Conservation (phyloP, 2,329 filamentous ascomycete species). For the Emericellopsis atlantica region DNA sequence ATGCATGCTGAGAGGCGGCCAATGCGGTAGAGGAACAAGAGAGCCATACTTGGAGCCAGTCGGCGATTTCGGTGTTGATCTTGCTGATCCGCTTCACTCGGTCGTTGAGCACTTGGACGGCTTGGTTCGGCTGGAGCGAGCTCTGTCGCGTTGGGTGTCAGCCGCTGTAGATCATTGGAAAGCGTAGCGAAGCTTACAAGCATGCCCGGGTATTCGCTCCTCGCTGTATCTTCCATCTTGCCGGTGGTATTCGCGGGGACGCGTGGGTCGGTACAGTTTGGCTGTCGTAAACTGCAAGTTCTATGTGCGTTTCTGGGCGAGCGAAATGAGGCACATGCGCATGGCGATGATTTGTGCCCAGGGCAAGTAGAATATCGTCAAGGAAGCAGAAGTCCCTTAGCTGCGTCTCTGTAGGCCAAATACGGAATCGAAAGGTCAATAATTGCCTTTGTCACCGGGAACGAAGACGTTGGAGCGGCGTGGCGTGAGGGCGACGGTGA, state of each 20-base stretch:
- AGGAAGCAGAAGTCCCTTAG: not conserved
- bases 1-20: no score
- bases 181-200: slow-evolving; percentile 52
- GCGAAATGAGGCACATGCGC: slow-evolving; percentile 1
- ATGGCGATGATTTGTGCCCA: slow-evolving; percentile 1
- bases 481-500: no score
- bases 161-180: not conserved
- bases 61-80: slow-evolving; percentile 82
- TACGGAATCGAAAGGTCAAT: no score
- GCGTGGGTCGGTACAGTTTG: no score
- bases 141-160: slow-evolving; percentile 37
- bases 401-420: no score
- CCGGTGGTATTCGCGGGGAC: not conserved
- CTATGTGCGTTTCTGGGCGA: not conserved
- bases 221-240: slow-evolving; percentile 61
- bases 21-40: not conserved
- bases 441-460: no score
- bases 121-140: slow-evolving; percentile 68
- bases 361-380: not conserved
- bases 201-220: slow-evolving; percentile 86
- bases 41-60: slow-evolving; percentile 78
- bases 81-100: slow-evolving; percentile 77
- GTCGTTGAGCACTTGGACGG: slow-evolving; percentile 70
- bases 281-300: not conserved
- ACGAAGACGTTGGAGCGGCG: no score